Evolutionary conservation across 108 stramenopile species (phyloP), one percentile per base, ranked within the genome.

Genomic region (Chaetoceros tenuissimus): DNA sequence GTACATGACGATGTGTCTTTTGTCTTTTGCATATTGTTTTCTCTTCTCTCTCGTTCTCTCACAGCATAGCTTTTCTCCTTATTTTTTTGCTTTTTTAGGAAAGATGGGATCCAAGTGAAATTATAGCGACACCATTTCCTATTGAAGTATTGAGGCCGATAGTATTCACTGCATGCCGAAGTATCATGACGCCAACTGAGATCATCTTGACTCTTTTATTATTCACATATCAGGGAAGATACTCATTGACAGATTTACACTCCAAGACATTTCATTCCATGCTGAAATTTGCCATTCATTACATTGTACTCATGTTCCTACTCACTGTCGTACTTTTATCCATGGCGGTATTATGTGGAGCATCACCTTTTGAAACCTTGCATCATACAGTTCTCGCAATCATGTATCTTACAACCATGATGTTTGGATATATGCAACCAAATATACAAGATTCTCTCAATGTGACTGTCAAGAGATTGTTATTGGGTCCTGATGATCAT

Each of bases 321-420:
- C 13, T 40, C 8, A 40, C 34, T 40, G 34, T 40, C 5, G 13
- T 40, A 10, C 13, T 40, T 10, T 40, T 40, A 10, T 40, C 8
- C 34, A 40, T 40, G 5, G 5, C 34, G 34, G 13, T 40, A 40
- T 13, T 40, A 40, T 72, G 44, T 59, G 63, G 29, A 64, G 71
- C 5, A 19, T 46, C 13, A 51, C 64, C 50, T 31, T 72, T 62
- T 3, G 31, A 31, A 17, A 53, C 55, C 28, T 61, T 52, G 52
- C 46, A 48, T 29, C 64, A 66, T 31, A 65, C 64, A 18, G 0
- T 66, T 3, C 34, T 28, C 5, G 60, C 64, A 1, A 55, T 64
- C 21, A 21, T 72, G 0, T 72, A 61, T 23, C 44, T 72, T 28
- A 46, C 60, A 2, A 22, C 60, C 5, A 24, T 72, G 21, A 59